A percentile compares a stretch with the other conserved stretches of the same genome.
These are phyloP conservation scores for Blumeria graminis DNA, from an alignment of 2,329 filamentous ascomycete species.

Conservation along the genomic window DNA sequence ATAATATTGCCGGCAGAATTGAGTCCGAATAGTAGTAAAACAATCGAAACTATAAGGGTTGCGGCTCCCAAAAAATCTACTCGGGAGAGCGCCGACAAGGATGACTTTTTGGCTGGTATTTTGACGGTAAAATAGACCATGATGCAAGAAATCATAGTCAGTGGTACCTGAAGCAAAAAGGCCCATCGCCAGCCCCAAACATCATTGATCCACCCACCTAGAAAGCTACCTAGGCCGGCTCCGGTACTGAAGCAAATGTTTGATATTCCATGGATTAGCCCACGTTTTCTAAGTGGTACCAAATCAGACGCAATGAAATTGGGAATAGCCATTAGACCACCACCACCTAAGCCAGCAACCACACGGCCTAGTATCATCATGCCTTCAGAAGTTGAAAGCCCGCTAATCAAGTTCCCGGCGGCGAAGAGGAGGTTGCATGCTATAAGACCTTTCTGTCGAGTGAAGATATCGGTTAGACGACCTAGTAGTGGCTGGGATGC, in stretches of 20 bases:
- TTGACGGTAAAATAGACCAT: too few relatives aligned
- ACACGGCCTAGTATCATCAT: slow-evolving; percentile 58
- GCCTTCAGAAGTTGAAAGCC: slow-evolving; percentile 38
- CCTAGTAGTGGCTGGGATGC: slow-evolving; percentile 70
- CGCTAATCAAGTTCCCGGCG: slow-evolving; percentile 59
- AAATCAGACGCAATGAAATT: slow-evolving; percentile 49
- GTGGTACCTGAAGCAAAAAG: too few relatives aligned
- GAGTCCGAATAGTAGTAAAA: too few relatives aligned
- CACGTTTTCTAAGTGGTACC: slow-evolving; percentile 48
- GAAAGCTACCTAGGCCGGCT: too few relatives aligned
- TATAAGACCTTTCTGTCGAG: slow-evolving; percentile 50
- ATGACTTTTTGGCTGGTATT: too few relatives aligned
- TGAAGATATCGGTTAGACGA: slow-evolving; percentile 71
- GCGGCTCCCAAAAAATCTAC: too few relatives aligned
- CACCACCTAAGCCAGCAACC: slow-evolving; percentile 62
- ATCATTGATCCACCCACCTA: too few relatives aligned
- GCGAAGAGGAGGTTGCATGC: slow-evolving; percentile 66
- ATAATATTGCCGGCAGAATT: too few relatives aligned
- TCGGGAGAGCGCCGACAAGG: too few relatives aligned
- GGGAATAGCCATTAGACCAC: slow-evolving; percentile 50
- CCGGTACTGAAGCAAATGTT: slow-evolving; percentile 66
- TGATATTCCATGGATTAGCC: slow-evolving; percentile 60
- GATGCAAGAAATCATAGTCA: too few relatives aligned
- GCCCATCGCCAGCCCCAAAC: too few relatives aligned
- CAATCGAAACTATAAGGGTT: too few relatives aligned